phyloP scores from a whole-genome alignment of 2,329 filamentous ascomycete species.

The Camillea tinctor region DNA sequence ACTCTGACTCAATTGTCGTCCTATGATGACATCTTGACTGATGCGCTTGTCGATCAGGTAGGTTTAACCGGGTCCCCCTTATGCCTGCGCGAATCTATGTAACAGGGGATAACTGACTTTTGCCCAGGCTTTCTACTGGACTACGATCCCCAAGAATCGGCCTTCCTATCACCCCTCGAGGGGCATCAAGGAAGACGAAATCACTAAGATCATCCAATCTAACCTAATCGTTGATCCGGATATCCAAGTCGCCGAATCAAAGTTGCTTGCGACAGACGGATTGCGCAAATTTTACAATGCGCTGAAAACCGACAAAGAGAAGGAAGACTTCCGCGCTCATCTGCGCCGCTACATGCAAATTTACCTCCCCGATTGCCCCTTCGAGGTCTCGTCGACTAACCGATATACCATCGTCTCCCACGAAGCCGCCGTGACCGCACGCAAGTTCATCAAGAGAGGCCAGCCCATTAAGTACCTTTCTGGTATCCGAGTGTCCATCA shows the following conservation, averaged over 20 bases:
- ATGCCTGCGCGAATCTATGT: background rate
- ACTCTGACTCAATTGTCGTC: slow-evolving; percentile 84
- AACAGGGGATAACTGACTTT: slow-evolving; percentile 20
- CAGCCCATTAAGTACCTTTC: slow-evolving; percentile 88
- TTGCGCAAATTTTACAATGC: slow-evolving; percentile 67
- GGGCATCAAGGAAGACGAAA: slow-evolving; percentile 66
- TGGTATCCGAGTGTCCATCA: slow-evolving; percentile 90
- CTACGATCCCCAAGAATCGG: slow-evolving; percentile 90
- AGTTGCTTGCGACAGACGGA: slow-evolving; percentile 70
- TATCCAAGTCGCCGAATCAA: slow-evolving; percentile 65
- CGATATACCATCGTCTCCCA: slow-evolving; percentile 89
- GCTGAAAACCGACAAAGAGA: slow-evolving; percentile 74
- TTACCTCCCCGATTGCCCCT: slow-evolving; percentile 90
- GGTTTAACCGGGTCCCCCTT: slow-evolving; percentile 38
- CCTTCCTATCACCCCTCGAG: slow-evolving; percentile 82
- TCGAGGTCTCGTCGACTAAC: slow-evolving; percentile 88
- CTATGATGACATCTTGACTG: slow-evolving; percentile 94
- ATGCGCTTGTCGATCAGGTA: slow-evolving; percentile 93
- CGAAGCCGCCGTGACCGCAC: slow-evolving; percentile 83
- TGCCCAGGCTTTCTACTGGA: slow-evolving; percentile 88
- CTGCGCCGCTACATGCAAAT: slow-evolving; percentile 89
- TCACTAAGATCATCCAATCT: slow-evolving; percentile 59
- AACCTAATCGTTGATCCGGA: slow-evolving; percentile 76
- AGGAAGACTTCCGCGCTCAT: slow-evolving; percentile 82
- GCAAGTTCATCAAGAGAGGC: slow-evolving; percentile 74